These are phyloP conservation scores for Cyclotella cryptica DNA, from an alignment of 108 stramenopile species.

Conservation along the genomic window DNA sequence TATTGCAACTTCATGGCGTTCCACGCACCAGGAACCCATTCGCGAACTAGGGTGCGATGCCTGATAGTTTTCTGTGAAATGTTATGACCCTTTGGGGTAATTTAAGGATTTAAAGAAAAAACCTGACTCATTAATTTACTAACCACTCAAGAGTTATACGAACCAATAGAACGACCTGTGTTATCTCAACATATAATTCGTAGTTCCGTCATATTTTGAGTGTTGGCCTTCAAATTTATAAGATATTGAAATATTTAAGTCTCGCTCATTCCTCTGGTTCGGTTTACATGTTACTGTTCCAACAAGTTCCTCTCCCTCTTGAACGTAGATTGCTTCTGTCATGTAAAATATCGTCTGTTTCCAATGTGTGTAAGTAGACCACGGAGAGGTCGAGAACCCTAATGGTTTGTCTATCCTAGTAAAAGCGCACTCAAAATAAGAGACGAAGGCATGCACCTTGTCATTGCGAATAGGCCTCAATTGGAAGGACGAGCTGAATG, in stretches of 20 bases:
- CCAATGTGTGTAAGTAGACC: conserved; percentile 97
- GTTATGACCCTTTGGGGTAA: background rate
- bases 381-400: conserved; percentile 94
- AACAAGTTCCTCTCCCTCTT: conserved; percentile 67
- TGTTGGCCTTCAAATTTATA: conserved; percentile 64
- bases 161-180: background rate
- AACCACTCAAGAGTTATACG: too few species aligned
- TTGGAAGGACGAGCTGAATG: conserved; percentile 76
- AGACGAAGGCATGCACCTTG: conserved; percentile 91
- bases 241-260: conserved; percentile 76
- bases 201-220: conserved; percentile 54
- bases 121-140: too few species aligned
- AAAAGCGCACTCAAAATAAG: conserved; percentile 97
- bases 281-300: conserved; percentile 75
- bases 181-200: conserved; percentile 77
- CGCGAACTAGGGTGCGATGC: conserved; percentile 10
- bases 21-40: conserved; percentile 35
- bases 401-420: conserved; percentile 94
- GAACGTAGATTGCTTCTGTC: conserved; percentile 63
- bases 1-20: conserved; percentile 4
- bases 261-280: conserved; percentile 74
- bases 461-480: conserved; percentile 84
- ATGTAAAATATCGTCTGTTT: conserved; percentile 94
- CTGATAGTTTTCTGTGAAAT: background rate
- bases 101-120: background rate